Conservation (phyloP, 2,329 filamentous ascomycete species). For the Pseudofabraea citricarpa region DNA sequence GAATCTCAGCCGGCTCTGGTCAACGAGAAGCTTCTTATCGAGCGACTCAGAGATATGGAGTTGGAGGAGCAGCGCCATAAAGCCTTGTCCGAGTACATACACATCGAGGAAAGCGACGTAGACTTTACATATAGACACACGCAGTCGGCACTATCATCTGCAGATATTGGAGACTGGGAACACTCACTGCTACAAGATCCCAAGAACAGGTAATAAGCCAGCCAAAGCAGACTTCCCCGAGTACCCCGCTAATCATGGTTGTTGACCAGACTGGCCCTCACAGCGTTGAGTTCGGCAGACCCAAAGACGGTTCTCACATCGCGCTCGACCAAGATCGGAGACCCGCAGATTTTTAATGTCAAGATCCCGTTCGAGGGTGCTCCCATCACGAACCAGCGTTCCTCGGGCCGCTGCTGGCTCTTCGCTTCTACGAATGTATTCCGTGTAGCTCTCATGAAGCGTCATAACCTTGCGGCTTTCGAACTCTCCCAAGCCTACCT, state of each 20-base stretch:
- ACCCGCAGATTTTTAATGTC: constrained; percentile 79
- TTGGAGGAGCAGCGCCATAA: constrained; percentile 37
- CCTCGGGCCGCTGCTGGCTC: constrained; percentile 83
- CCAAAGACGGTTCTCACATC: constrained; percentile 63
- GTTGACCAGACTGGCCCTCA: constrained; percentile 68
- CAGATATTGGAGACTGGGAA: constrained; percentile 54
- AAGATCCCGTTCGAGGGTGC: constrained; percentile 76
- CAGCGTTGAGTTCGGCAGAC: constrained; percentile 64
- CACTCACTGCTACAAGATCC: constrained; percentile 57
- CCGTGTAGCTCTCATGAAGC: constrained; percentile 81
- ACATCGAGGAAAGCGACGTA: constrained; percentile 39
- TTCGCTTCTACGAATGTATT: constrained; percentile 92
- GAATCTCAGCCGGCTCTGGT: constrained; percentile 2
- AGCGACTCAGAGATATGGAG: constrained; percentile 40
- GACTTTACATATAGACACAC: constrained; percentile 29
- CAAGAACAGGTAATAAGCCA: constrained; percentile 63
- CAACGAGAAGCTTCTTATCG: constrained; percentile 37
- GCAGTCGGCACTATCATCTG: constrained; percentile 40
- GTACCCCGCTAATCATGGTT: too few species aligned
- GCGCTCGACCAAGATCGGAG: constrained; percentile 55
- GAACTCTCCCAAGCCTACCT: constrained; percentile 86
- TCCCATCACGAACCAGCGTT: constrained; percentile 80
- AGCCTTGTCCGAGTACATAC: constrained; percentile 39
- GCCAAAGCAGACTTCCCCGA: too few species aligned
- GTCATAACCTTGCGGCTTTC: constrained; percentile 71